A percentile compares a stretch with the other conserved stretches of the same genome.
Conservation (phyloP, 225 moss, liverwort and hornwort species). For the Sphagnum tenellum region DNA sequence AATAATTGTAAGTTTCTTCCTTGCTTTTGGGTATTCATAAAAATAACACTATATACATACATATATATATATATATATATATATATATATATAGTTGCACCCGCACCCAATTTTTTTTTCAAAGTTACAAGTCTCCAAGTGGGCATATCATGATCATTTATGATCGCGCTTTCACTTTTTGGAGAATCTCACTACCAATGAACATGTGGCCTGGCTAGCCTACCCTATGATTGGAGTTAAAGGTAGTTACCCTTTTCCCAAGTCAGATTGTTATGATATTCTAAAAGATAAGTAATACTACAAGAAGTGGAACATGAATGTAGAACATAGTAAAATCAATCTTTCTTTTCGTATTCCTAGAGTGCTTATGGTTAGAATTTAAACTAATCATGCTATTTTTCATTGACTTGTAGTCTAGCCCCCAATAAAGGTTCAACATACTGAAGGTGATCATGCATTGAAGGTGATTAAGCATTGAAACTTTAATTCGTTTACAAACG, state of each 20-base stretch:
- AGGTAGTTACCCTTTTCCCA: slow-evolving; percentile 3
- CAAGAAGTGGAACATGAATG: not conserved
- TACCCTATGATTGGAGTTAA: slow-evolving; percentile 8
- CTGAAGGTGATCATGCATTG: slow-evolving; percentile 1
- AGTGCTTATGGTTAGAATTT: slow-evolving; percentile 1
- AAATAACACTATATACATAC: no score
- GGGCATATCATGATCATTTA: slow-evolving; percentile 2
- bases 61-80: no score
- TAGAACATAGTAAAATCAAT: slow-evolving; percentile 4
- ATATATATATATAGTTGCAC: no score
- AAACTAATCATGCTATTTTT: not conserved
- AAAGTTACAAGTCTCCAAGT: slow-evolving; percentile 4
- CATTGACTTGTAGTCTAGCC: slow-evolving; percentile 5
- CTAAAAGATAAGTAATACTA: slow-evolving; percentile 9
- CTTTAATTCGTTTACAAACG: slow-evolving; percentile 2
- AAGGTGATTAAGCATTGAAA: slow-evolving; percentile 3
- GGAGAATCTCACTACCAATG: slow-evolving; percentile 2
- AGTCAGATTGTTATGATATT: slow-evolving; percentile 7
- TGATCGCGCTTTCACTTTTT: slow-evolving; percentile 1
- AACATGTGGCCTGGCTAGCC: slow-evolving; percentile 6
- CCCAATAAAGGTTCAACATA: slow-evolving; percentile 5
- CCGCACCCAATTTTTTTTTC: not conserved
- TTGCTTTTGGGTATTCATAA: no score
- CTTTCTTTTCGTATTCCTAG: slow-evolving; percentile 1
- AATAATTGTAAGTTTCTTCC: no score